Base-by-base conservation (phyloP, 1,284 basidiomycete genomes). In the Wallemia ichthyophaga region DNA sequence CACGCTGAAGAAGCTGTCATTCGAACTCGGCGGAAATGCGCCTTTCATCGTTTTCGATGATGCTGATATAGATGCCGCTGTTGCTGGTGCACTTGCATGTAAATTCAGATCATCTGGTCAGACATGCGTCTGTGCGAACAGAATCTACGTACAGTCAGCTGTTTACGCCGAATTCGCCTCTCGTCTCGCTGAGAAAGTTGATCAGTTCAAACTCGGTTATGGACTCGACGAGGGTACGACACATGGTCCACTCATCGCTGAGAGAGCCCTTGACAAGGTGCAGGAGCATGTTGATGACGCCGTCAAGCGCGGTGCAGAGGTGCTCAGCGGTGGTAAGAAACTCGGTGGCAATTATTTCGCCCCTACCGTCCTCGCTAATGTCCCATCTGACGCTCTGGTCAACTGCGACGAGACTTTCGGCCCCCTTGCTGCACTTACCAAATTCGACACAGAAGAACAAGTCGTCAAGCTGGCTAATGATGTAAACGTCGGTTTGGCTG, bases 1-100 rank as follows among this genome's bases (percentile, higher is more conserved):
- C 27, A 32, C 27, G 5, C 58, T 58, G 28, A 55, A 17, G 32
- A 61, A 24, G 67, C 73, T 88, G 27, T 85, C 85, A 0, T 72
- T 91, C 59, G 87, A 91, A 65, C 67, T 73, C 53, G 75, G 75
- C 13, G 91, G 91, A 57, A 96, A 92, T 63, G 78, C 86, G 0
- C 83, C 89, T 0, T 92, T 92, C 71, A 92, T 94, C 64, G 87
- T 99, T 7, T 98, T 99, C 67, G 85, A 89, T 62, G 94, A 98
- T 66, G 91, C 91, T 0, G 82, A 98, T 67, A 76, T 99, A 59
- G 85, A 89, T 62, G 81, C 82, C 59, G 94, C 94, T 25, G 85
- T 98, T n/a, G 21, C 57, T 83, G 88, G 75, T 58, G 85, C 85
- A 2, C 76, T 94, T 62, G 67, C 77, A 1, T 85, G 79, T 76